Base-by-base conservation (phyloP, 2,329 filamentous ascomycete genomes). In the Didymella segeticola region DNA sequence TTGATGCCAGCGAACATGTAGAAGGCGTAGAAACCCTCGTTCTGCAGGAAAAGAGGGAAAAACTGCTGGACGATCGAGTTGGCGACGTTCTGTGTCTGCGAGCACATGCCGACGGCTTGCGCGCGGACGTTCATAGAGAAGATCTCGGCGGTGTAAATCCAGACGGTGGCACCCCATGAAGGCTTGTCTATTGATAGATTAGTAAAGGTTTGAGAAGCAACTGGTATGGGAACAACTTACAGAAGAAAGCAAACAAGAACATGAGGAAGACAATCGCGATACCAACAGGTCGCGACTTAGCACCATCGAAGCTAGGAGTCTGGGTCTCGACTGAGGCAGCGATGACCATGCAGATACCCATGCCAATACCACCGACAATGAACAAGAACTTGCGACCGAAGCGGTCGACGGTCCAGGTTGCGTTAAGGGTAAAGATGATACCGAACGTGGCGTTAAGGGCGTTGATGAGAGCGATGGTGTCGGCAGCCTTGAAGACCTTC, bases 71-170 rank as follows among this genome's bases (percentile, higher is more conserved):
- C 84, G 61, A 89, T 83, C 52, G 82, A 81, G 71, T 89, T 88
- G 68, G 85, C 85, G 46, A 89, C 82, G 67, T 89, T 82, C 69
- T 73, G 77, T 49, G 67, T 83, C 68, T 79, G 80, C 33, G 78
- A 78, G 33, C 80, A 85, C 86, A 89, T 89, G 49, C 86, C 86
- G 12, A 89, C 85, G 29, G 86, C 86, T 69, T 89, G 86, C 5
- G 86, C 85, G 53, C 86, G 85, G n/a, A 89, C 83, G 71, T 89
- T 89, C 83, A 88, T 87, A 47, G 82, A 85, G 77, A 89, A 89
- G 54, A 89, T 78, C 62, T 89, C 86, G 2, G 85, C 81, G 0
- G 86, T 89, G 83, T 84, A 89, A 69, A 89, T 89, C 86, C 87
- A 89, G 15, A 85, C 83, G 4, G 86, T 88, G 2, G 86, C 86